These are phyloP conservation scores for Diaporthe citri DNA, from an alignment of 2,329 filamentous ascomycete genomes.

Conservation along the genomic window DNA sequence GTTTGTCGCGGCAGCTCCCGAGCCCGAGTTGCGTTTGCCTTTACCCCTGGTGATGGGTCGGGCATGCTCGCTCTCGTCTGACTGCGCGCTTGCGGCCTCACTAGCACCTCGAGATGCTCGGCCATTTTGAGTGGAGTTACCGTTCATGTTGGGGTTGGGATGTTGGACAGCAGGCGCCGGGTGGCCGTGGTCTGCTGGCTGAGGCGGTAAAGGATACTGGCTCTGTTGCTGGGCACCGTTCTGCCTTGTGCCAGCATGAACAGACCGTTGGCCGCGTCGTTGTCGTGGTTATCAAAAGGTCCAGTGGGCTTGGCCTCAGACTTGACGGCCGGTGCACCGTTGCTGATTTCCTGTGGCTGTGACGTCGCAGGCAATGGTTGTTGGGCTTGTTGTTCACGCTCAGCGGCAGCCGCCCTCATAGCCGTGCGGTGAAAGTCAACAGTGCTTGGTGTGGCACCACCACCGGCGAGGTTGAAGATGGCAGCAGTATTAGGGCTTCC, in stretches of 20 bases:
- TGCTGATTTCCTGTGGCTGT: conserved; percentile 66
- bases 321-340: conserved; percentile 58
- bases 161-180: conserved; percentile 52
- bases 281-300: conserved; percentile 89
- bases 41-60: conserved; percentile 75
- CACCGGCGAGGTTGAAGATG: conserved; percentile 82
- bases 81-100: conserved; percentile 76
- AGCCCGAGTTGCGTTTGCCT: conserved; percentile 73
- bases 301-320: conserved; percentile 68
- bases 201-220: conserved; percentile 59
- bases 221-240: conserved; percentile 66
- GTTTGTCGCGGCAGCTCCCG: conserved; percentile 60
- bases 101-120: conserved; percentile 69
- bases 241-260: conserved; percentile 86
- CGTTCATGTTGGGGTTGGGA: conserved; percentile 63
- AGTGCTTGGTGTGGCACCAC: conserved; percentile 88
- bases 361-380: conserved; percentile 58
- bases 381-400: conserved; percentile 61
- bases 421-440: conserved; percentile 96
- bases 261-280: conserved; percentile 93
- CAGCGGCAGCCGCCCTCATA: conserved; percentile 80
- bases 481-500: conserved; percentile 89
- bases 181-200: conserved; percentile 64
- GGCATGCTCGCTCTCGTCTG: conserved; percentile 79
- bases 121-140: conserved; percentile 55